These are phyloP conservation scores for Saturnispora bothae DNA, from an alignment of 805 yeast species.

Conservation along the genomic window DNA sequence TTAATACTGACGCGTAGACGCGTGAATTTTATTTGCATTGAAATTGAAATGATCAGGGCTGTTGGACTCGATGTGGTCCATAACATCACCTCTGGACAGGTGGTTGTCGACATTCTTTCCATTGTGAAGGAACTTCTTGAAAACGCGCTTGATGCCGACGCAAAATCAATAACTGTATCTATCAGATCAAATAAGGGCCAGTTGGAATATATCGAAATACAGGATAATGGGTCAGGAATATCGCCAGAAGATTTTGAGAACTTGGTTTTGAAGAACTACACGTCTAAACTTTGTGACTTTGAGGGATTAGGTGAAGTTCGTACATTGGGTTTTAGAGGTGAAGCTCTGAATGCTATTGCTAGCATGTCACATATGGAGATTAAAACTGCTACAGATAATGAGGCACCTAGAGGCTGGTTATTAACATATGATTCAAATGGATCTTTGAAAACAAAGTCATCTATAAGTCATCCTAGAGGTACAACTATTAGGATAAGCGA, in stretches of 20 bases:
- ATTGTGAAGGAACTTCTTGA: slow-evolving; percentile 82
- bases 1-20: no score
- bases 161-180: slow-evolving; percentile 55
- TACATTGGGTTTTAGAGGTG: slow-evolving; percentile 74
- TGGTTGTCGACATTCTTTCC: slow-evolving; percentile 66
- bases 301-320: slow-evolving; percentile 40
- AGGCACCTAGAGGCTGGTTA: slow-evolving; percentile 46
- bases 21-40: not conserved
- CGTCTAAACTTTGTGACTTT: slow-evolving; percentile 52
- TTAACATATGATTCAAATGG: slow-evolving; percentile 53
- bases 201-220: slow-evolving; percentile 53
- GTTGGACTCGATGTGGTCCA: slow-evolving; percentile 43
- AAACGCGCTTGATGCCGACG: slow-evolving; percentile 72
- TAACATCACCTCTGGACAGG: slow-evolving; percentile 85
- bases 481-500: slow-evolving; percentile 50
- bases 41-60: slow-evolving; percentile 1
- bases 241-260: slow-evolving; percentile 37
- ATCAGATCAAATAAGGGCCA: slow-evolving; percentile 36
- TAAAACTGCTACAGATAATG: slow-evolving; percentile 36
- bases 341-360: slow-evolving; percentile 65
- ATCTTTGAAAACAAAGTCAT: slow-evolving; percentile 26
- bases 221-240: slow-evolving; percentile 64
- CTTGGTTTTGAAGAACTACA: slow-evolving; percentile 52
- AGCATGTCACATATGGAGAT: slow-evolving; percentile 40
- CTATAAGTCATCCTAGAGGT: slow-evolving; percentile 51